Evolutionary conservation across 2,329 filamentous ascomycete species (phyloP), one percentile per base, ranked within the genome.

Genomic region (Zarea fungicola): DNA sequence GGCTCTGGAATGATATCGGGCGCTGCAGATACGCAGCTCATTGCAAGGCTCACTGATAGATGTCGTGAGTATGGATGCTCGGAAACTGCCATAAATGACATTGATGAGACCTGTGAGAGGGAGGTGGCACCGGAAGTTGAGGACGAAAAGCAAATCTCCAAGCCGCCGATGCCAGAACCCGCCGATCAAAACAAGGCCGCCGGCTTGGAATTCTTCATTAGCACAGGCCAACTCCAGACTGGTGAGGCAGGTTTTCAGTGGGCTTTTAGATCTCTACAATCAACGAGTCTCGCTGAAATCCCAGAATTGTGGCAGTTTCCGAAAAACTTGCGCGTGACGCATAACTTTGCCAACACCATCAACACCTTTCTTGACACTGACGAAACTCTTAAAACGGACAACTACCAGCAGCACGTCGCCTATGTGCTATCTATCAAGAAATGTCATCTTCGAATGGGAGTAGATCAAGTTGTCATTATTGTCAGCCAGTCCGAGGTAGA

Each of bases 61-160:
- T 34, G 26, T 10, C 0, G 16, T 9, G 4, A 11, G 5, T 48
- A 9, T 10, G 45, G 45, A n/a, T 42, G 9, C 16, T 9, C 7
- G 14, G 18, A 3, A 5, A 34, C 21, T 3, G 7, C n/a, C 2
- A 18, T 8, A 2, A 28, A 16, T 8, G 63, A 65, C 0, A 62
- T 86, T 0, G 65, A 78, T 3, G 82, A 87, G 56, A 85, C 89
- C 50, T 82, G 88, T 54, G 84, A 89, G 58, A 72, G 84, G 0
- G 85, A 88, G 53, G 66, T 89, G 0, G 71, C 79, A 0, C 81
- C 80, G 0, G 84, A 89, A 52, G 72, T 78, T 1, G 80, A 88
- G 54, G 64, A 75, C 22, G 80, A 88, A 56, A 66, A 72, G 1
- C 65, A 85, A 42, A 55, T 79, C 1, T 67, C 85, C 54, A 67